A percentile compares a stretch with the other conserved stretches of the same genome.
phyloP scores from a whole-genome alignment of 2,329 filamentous ascomycete species.

The Fusarium guadeloupense region DNA sequence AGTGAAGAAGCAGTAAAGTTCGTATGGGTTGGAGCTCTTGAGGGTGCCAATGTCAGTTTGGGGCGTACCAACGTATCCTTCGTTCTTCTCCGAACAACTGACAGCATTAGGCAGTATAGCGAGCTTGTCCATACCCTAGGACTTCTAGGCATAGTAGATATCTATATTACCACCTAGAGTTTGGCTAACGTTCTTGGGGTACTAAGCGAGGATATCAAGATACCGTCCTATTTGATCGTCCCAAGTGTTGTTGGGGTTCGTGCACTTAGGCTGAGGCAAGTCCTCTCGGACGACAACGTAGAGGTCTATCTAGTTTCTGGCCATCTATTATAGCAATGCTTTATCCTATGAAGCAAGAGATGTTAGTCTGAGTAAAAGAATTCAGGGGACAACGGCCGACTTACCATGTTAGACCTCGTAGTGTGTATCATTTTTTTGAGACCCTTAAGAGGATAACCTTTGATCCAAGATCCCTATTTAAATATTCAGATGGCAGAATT shows the following conservation, averaged over 20 bases:
- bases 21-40: neutral
- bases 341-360: constrained; percentile 1
- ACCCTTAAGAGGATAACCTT: neutral
- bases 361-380: neutral
- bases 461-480: constrained; percentile 2
- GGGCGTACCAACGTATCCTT: neutral
- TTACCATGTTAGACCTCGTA: constrained; percentile 3
- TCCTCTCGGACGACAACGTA: constrained; percentile 12
- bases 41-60: neutral
- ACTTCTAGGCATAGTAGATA: neutral
- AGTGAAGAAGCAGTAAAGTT: neutral
- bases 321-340: constrained; percentile 11
- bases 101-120: neutral
- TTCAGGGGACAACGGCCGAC: neutral
- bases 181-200: neutral
- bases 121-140: constrained; percentile 3
- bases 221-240: neutral
- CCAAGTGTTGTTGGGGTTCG: constrained; percentile 11
- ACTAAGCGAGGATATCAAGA: constrained; percentile 6
- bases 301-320: neutral
- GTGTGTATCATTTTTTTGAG: neutral
- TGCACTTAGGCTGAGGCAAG: constrained; percentile 1
- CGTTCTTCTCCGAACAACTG: constrained; percentile 1
- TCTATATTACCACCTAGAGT: neutral
- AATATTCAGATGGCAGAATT: neutral